Percentiles rank a stretch among this genome's conserved stretches.
Conservation (phyloP, 2,329 filamentous ascomycete species). For the Rhytidhysteron rufulum region DNA sequence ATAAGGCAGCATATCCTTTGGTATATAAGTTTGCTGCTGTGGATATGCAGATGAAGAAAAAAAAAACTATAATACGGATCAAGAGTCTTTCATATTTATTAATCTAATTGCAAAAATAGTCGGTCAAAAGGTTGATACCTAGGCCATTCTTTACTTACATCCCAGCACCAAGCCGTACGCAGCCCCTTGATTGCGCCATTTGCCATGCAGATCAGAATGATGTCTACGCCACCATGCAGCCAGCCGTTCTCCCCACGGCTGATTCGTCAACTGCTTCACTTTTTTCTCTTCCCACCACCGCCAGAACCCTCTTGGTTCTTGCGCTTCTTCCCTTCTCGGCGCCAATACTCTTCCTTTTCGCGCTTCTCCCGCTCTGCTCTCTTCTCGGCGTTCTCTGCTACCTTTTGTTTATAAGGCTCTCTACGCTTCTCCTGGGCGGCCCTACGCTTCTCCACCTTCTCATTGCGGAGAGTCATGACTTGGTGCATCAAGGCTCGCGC, state of each 20-base stretch:
- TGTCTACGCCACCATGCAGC: slow-evolving; percentile 2
- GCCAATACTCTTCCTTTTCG: slow-evolving; percentile 91
- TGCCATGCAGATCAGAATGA: slow-evolving; percentile 1
- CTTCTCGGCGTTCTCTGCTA: slow-evolving; percentile 80
- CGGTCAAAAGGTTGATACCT: too few species aligned
- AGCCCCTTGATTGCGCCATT: not conserved
- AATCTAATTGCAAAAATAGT: too few species aligned
- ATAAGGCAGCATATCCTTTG: too few species aligned
- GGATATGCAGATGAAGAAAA: too few species aligned
- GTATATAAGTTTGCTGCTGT: too few species aligned
- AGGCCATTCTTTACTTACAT: too few species aligned
- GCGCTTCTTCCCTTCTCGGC: slow-evolving; percentile 79
- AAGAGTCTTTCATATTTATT: too few species aligned
- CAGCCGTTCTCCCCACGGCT: not conserved
- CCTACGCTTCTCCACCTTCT: slow-evolving; percentile 78
- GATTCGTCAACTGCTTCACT: too few species aligned
- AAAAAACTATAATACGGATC: too few species aligned
- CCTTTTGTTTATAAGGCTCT: slow-evolving; percentile 74
- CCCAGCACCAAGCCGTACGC: too few species aligned
- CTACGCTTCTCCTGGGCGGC: slow-evolving; percentile 86
- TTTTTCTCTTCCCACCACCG: slow-evolving; percentile 32
- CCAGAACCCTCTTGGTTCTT: slow-evolving; percentile 52
- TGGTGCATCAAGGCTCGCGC: slow-evolving; percentile 89
- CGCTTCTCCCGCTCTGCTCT: slow-evolving; percentile 81
- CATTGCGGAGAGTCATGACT: slow-evolving; percentile 83